Conservation (phyloP, 2,329 filamentous ascomycete genomes). For the Cladobotryum mycophilum region DNA sequence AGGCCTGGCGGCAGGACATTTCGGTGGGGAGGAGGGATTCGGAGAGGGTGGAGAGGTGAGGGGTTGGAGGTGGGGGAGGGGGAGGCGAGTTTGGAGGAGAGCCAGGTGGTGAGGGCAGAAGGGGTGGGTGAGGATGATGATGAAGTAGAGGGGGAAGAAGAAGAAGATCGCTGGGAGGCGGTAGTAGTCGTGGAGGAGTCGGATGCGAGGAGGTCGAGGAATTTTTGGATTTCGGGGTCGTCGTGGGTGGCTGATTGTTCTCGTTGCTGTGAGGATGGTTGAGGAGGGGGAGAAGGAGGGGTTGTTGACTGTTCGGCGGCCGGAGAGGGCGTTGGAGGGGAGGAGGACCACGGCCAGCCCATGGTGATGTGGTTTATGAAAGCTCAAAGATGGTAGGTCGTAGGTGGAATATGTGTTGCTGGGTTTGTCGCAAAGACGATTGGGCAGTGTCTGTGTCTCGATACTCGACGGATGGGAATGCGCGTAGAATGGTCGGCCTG, state of each 20-base stretch:
- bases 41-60: conserved; percentile 42
- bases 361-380: conserved; percentile 31
- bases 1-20: conserved; percentile 85
- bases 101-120: conserved; percentile 28
- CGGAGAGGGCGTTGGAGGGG: conserved; percentile 27
- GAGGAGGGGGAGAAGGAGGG: conserved; percentile 14
- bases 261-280: conserved; percentile 14
- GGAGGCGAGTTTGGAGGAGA: conserved; percentile 22
- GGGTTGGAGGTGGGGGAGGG: conserved; percentile 16
- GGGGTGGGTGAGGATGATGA: conserved; percentile 22
- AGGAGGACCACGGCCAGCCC: conserved; percentile 56
- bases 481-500: too few relatives aligned
- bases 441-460: background rate
- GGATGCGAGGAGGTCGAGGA: conserved; percentile 40
- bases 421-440: background rate
- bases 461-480: too few relatives aligned
- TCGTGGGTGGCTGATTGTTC: conserved; percentile 13
- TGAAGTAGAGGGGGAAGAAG: conserved; percentile 14
- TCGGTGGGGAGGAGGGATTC: conserved; percentile 68
- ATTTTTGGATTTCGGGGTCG: conserved; percentile 50
- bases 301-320: conserved; percentile 18
- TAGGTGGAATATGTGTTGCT: background rate
- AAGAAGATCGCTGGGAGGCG: conserved; percentile 19
- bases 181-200: conserved; percentile 16
- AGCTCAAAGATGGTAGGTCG: background rate